phyloP scores from a whole-genome alignment of 371 early-diverging fungal species.

The Syncephalastrum monosporum region DNA sequence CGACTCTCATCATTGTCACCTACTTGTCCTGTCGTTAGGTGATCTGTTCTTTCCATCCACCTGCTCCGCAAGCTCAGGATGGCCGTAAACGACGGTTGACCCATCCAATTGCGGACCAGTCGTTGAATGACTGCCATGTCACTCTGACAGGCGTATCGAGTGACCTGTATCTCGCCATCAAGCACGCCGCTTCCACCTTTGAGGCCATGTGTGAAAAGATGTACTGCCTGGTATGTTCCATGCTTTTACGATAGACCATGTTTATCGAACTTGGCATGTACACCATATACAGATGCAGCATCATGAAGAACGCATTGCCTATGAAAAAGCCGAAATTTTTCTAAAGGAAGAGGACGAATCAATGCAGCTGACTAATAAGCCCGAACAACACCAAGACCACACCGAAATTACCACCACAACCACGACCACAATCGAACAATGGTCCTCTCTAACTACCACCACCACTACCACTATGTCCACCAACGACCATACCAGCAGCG shows the following conservation, averaged over 20 bases:
- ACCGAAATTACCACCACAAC: no score
- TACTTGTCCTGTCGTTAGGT: slow-evolving; percentile 1
- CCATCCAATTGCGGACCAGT: slow-evolving; percentile 15
- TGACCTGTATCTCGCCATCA: slow-evolving; percentile 31
- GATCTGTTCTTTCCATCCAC: slow-evolving; percentile 19
- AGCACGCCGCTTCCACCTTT: slow-evolving; percentile 30
- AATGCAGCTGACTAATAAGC: slow-evolving; percentile 5
- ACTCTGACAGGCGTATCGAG: slow-evolving; percentile 35
- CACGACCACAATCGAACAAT: no score
- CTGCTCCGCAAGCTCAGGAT: slow-evolving; percentile 2
- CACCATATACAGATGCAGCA: slow-evolving; percentile 13
- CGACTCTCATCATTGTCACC: not conserved
- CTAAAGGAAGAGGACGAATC: slow-evolving; percentile 3
- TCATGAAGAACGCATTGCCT: slow-evolving; percentile 4
- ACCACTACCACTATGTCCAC: not conserved
- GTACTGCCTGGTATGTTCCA: slow-evolving; percentile 33
- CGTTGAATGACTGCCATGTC: slow-evolving; percentile 1
- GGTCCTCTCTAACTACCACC: not conserved
- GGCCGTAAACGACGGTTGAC: slow-evolving; percentile 3
- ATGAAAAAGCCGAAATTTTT: slow-evolving; percentile 3
- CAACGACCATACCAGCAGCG: not conserved
- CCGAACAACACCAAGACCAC: slow-evolving; percentile 1
- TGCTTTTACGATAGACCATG: not conserved
- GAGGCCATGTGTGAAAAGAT: slow-evolving; percentile 38
- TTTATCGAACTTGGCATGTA: slow-evolving; percentile 4